These are phyloP conservation scores for Nitzschia sp. DNA, from an alignment of 108 stramenopile genomes.

Conservation along the genomic window DNA sequence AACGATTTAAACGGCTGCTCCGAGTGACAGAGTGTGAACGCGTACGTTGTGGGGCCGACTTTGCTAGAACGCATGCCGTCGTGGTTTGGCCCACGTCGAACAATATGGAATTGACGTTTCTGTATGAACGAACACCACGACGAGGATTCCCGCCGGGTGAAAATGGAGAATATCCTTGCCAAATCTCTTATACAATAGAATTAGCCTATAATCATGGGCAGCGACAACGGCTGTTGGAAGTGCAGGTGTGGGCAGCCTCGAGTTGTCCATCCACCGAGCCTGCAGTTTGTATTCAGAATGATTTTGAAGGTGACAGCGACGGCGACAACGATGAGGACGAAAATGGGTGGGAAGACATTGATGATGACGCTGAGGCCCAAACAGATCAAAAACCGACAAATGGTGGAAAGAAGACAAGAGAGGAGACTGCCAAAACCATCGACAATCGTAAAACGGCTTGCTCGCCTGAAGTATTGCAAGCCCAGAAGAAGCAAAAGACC, in stretches of 20 bases:
- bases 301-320: slow-evolving; percentile 28
- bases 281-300: slow-evolving; percentile 54
- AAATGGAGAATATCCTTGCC: slow-evolving; percentile 25
- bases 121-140: slow-evolving; percentile 37
- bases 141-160: slow-evolving; percentile 15
- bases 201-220: slow-evolving; percentile 56
- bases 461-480: neutral
- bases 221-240: slow-evolving; percentile 46
- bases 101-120: slow-evolving; percentile 34
- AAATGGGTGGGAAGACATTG: slow-evolving; percentile 43
- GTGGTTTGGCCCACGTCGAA: slow-evolving; percentile 31
- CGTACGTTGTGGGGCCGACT: slow-evolving; percentile 38
- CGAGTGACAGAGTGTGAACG: slow-evolving; percentile 59
- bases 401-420: neutral
- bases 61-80: slow-evolving; percentile 48
- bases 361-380: slow-evolving; percentile 23
- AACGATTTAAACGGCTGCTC: slow-evolving; percentile 43
- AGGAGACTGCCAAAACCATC: neutral
- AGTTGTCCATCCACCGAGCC: slow-evolving; percentile 45
- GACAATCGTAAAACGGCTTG: neutral
- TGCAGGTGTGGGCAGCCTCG: slow-evolving; percentile 54
- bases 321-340: slow-evolving; percentile 45
- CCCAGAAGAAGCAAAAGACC: slow-evolving; percentile 9
- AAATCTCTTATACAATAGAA: slow-evolving; percentile 68
- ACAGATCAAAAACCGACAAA: no score